These are phyloP conservation scores for Fagopyrum esculentum DNA, from an alignment of 148 eudicot genomes.

Conservation along the genomic window DNA sequence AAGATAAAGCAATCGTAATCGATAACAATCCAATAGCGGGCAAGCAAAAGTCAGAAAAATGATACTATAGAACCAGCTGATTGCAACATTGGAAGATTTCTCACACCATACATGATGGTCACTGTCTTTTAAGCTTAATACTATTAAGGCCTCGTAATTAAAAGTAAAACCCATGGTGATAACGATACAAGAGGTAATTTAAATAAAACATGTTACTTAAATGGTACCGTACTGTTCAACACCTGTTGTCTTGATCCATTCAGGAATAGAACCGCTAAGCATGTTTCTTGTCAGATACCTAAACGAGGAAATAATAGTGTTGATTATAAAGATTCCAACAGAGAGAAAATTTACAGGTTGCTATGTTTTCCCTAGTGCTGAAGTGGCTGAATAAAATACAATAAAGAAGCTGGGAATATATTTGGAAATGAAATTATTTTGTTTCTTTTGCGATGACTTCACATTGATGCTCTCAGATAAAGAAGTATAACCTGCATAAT, in stretches of 20 bases:
- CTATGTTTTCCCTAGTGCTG: background rate
- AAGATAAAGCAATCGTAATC: background rate
- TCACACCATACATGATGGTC: too few species aligned
- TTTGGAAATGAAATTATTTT: too few species aligned
- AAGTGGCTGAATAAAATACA: too few species aligned
- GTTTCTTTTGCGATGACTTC: too few species aligned
- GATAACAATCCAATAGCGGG: too few species aligned
- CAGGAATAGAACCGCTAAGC: constrained; percentile 40
- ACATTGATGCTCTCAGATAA: too few species aligned
- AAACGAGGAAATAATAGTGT: background rate
- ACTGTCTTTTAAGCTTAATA: background rate
- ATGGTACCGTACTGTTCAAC: background rate
- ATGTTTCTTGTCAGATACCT: constrained; percentile 51
- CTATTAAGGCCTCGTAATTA: background rate
- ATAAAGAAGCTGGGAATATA: too few species aligned
- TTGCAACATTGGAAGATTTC: too few species aligned
- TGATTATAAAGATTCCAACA: background rate
- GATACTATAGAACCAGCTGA: too few species aligned
- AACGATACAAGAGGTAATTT: background rate
- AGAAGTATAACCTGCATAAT: too few species aligned
- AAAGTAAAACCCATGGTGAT: background rate
- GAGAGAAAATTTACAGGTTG: background rate
- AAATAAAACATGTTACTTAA: background rate
- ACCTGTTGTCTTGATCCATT: constrained; percentile 29
- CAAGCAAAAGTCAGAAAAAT: too few species aligned